These are phyloP conservation scores for Infundibulicybe gibba DNA, from an alignment of 768 basidiomycete species.

Conservation along the genomic window DNA sequence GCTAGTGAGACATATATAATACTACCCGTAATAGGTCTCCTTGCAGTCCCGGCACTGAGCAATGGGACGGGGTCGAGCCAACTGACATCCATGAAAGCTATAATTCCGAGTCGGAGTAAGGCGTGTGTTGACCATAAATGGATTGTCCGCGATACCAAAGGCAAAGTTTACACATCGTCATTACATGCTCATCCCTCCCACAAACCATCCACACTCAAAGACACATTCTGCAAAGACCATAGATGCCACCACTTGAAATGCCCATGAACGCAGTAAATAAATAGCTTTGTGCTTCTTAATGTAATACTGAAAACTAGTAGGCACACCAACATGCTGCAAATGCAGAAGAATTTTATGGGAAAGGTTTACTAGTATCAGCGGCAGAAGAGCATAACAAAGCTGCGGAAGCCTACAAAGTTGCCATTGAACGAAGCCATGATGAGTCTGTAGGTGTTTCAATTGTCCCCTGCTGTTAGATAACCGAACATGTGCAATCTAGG, in stretches of 20 bases:
- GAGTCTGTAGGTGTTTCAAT: slow-evolving; percentile 51
- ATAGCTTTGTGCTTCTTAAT: not conserved
- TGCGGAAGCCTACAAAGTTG: slow-evolving; percentile 70
- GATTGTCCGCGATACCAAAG: too few relatives aligned
- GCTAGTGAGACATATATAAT: too few relatives aligned
- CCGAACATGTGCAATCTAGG: slow-evolving; percentile 34
- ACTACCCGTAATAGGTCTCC: too few relatives aligned
- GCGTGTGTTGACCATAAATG: too few relatives aligned
- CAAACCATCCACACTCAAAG: too few relatives aligned
- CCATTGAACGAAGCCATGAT: slow-evolving; percentile 70
- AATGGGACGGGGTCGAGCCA: too few relatives aligned
- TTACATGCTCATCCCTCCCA: too few relatives aligned
- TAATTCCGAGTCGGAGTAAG: too few relatives aligned
- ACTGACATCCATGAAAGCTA: too few relatives aligned
- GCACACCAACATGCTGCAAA: slow-evolving; percentile 82
- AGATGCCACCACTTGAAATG: slow-evolving; percentile 29
- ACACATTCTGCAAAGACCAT: too few relatives aligned
- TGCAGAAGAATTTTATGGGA: slow-evolving; percentile 66
- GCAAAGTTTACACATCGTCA: too few relatives aligned
- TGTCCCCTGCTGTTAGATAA: not conserved
- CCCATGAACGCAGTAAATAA: slow-evolving; percentile 49
- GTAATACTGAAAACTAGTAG: slow-evolving; percentile 30
- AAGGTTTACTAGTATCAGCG: slow-evolving; percentile 69
- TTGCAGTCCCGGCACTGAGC: too few relatives aligned
- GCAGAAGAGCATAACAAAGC: slow-evolving; percentile 74